Evolutionary conservation across 768 basidiomycete genomes (phyloP), one percentile per base, ranked within the genome.

Genomic region (Termitomyces sp.): DNA sequence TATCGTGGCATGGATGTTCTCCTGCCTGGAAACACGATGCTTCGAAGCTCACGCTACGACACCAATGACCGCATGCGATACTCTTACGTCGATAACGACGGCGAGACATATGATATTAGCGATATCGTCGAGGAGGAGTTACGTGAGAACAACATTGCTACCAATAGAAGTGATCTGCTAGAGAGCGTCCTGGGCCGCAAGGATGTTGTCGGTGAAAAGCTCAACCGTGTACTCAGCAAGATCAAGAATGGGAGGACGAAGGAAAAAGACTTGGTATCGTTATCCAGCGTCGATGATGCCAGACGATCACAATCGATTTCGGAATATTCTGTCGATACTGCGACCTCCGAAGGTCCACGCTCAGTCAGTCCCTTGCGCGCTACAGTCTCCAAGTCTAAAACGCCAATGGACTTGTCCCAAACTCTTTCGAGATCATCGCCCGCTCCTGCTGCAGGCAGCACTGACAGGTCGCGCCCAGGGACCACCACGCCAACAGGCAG

Each of bases 81-180:
- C 70, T 97, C 95, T 39, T 98, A 93, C 69, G 89, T 98, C 42
- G 88, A 93, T 61, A 81, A 85, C 3, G 93, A 95, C 60, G 96
- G 95, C 2, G 92, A 92, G 73, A 89, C 89, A 0, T 90, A 87
- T 66, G 96, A 98, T 70, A 93, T 98, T 69, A 94, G 92, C 65
- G 89, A 96, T 61, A 88, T 97, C 50, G 82, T 98, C 47, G 93
- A 95, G 68, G 85, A 91, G 71, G 96, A 96, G 64, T 89, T 91
- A 80, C 76, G 83, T n/a, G 84, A 81, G 30, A 76, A 76, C 39
- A 73, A 71, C 39, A 42, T 63, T 42, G 67, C 66, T 16, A 68
- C 66, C 14, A 70, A 76, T 32, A 77, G 80, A 67, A 78, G 76
- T 40, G 91, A 93, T 64, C 73, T 93, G 20, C 71, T 93, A 39